These are phyloP conservation scores for Pochonia chlamydosporia DNA, from an alignment of 2,329 filamentous ascomycete species.

Conservation along the genomic window DNA sequence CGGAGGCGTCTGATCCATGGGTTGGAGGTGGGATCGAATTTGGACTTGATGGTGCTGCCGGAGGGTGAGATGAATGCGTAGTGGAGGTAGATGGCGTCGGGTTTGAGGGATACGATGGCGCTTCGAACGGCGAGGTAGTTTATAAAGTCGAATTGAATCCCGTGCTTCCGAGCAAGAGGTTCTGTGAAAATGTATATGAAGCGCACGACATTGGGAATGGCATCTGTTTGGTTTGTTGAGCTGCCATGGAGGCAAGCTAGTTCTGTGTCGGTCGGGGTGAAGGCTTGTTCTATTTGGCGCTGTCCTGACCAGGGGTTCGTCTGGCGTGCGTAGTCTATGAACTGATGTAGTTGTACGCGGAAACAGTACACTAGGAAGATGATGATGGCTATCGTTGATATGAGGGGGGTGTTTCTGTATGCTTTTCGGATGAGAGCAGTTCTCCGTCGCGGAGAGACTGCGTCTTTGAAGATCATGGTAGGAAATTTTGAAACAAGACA, in stretches of 20 bases:
- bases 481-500: not conserved
- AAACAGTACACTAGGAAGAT: slow-evolving; percentile 2
- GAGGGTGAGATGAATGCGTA: slow-evolving; percentile 4
- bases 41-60: slow-evolving; percentile 1
- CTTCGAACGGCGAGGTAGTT: slow-evolving; percentile 12
- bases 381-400: not conserved
- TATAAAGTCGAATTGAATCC: slow-evolving; percentile 11
- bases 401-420: not conserved
- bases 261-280: slow-evolving; percentile 9
- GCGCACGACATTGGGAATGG: slow-evolving; percentile 12
- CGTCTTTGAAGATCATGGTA: slow-evolving; percentile 4
- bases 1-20: slow-evolving; percentile 10
- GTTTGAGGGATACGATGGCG: slow-evolving; percentile 10
- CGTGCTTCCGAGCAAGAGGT: slow-evolving; percentile 3
- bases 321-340: slow-evolving; percentile 8
- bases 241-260: slow-evolving; percentile 9
- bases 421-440: not conserved
- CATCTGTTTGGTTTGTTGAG: not conserved
- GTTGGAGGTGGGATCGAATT: slow-evolving; percentile 4
- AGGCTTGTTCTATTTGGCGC: slow-evolving; percentile 9
- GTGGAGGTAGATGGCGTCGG: slow-evolving; percentile 6
- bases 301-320: slow-evolving; percentile 8
- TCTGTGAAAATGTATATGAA: slow-evolving; percentile 12
- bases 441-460: not conserved
- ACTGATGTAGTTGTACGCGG: not conserved